Evolutionary conservation across 1,139 yeast species (phyloP), one percentile per base, ranked within the genome.

Genomic region (Spathaspora sp.): DNA sequence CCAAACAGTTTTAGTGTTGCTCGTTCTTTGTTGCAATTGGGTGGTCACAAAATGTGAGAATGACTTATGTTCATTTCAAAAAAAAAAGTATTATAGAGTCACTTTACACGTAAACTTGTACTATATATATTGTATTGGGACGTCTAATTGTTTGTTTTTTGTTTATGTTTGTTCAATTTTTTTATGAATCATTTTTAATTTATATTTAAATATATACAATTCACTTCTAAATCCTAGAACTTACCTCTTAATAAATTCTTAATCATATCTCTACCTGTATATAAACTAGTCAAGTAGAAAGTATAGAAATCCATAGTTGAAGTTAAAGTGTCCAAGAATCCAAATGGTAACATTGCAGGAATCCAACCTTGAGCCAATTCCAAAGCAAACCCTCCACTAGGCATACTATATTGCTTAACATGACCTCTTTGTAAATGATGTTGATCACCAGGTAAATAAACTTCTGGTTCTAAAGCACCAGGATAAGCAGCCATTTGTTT

Each of bases 361-460:
- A 93, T 89, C 95, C 97, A 93, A 48, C 99, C 99, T 72, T 93
- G 99, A 7, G 99, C 99, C 60, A 93, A 78, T 65, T 93, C 99
- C 57, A 93, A 73, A 6, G 99, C 97, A 68, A 84, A 91, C 0
- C 89, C 75, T 31, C 85, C 95, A 38, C 80, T 66, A 1, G 89
- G 86, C 96, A 93, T 89, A 31, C 82, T 58, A 65, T 95, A 93
- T 67, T 95, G 99, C 68, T 87, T 89, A 55, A 81, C 80, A 41
- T 67, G 56, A 31, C 97, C 97, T 63, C 81, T 85, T 31, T 58
- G 64, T 61, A 93, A 74, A 62, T 86, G 95, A 65, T 95, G 95
- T 52, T 81, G 82, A 57, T 86, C 88, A 46, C 96, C 96, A 2
- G 98, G 95, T 26, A 64, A 63, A 65, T 88, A 93, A 11, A 81